Percentiles rank a stretch among this genome's conserved stretches.
Conservation (phyloP, 371 early-diverging fungal genomes). For the Thermomucor indicae-seudaticae region DNA sequence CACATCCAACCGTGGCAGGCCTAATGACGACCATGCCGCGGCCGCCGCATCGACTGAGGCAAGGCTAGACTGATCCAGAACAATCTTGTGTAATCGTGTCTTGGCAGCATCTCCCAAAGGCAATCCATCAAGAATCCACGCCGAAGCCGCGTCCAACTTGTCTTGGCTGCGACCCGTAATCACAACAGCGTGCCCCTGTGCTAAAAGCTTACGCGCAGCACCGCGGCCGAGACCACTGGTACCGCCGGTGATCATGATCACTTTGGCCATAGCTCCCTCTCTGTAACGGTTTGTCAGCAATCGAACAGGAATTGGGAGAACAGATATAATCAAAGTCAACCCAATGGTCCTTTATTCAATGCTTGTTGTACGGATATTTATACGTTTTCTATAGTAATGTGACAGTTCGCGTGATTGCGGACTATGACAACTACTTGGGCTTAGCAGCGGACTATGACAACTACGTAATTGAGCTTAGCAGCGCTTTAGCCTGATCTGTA, state of each 20-base stretch:
- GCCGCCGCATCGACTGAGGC: slow-evolving; percentile 20
- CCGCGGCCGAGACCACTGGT: slow-evolving; percentile 30
- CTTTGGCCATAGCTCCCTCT: slow-evolving; percentile 3
- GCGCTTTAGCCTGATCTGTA: too few species aligned
- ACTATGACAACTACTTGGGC: too few species aligned
- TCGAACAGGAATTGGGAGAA: too few species aligned
- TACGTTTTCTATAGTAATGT: too few species aligned
- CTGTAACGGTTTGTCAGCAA: too few species aligned
- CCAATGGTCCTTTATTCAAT: too few species aligned
- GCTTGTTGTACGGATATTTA: too few species aligned
- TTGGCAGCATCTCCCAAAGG: background rate
- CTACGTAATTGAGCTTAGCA: too few species aligned
- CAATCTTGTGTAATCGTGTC: slow-evolving; percentile 9
- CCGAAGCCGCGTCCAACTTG: slow-evolving; percentile 3
- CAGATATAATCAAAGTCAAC: too few species aligned
- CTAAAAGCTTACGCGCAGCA: slow-evolving; percentile 22
- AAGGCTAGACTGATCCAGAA: slow-evolving; percentile 23
- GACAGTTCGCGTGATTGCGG: too few species aligned
- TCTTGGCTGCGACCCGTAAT: slow-evolving; percentile 27
- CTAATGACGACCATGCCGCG: slow-evolving; percentile 7
- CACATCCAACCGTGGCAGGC: slow-evolving; percentile 6
- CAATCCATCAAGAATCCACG: background rate
- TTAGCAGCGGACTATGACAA: too few species aligned
- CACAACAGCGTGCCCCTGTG: slow-evolving; percentile 27
- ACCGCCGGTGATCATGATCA: slow-evolving; percentile 38